A percentile compares a stretch with the other conserved stretches of the same genome.
Evolutionary conservation across 768 basidiomycete species (phyloP).

Genomic region (Suillus subalutaceus): DNA sequence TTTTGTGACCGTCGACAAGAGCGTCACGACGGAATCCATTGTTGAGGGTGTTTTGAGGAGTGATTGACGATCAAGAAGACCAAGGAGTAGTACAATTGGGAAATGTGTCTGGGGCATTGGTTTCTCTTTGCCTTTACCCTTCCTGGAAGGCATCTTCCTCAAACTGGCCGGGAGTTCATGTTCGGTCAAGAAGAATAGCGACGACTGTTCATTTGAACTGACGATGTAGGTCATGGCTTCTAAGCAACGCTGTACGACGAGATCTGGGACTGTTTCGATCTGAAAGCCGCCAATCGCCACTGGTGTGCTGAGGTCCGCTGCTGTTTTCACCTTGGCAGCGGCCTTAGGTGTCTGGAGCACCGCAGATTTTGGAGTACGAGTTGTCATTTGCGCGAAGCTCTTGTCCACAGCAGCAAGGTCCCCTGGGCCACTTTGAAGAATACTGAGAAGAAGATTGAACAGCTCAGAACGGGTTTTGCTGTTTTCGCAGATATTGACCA

Average conservation of each 20-base stretch:
- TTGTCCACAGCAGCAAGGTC: slow-evolving; percentile 92
- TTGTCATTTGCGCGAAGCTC: slow-evolving; percentile 89
- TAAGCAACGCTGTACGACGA: slow-evolving; percentile 92
- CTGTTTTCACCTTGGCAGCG: slow-evolving; percentile 70
- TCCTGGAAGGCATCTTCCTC: slow-evolving; percentile 68
- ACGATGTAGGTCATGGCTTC: slow-evolving; percentile 92
- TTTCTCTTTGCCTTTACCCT: slow-evolving; percentile 96
- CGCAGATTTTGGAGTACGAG: slow-evolving; percentile 61
- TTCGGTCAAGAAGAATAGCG: slow-evolving; percentile 94
- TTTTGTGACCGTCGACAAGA: slow-evolving; percentile 87
- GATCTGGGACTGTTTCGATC: slow-evolving; percentile 85
- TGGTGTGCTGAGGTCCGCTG: slow-evolving; percentile 53
- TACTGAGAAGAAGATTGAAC: slow-evolving; percentile 91
- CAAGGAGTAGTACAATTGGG: slow-evolving; percentile 87
- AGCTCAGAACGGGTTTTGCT: slow-evolving; percentile 87
- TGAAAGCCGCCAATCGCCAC: slow-evolving; percentile 55
- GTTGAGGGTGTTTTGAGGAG: slow-evolving; percentile 87
- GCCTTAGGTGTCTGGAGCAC: slow-evolving; percentile 44
- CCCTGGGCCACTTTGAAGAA: slow-evolving; percentile 93
- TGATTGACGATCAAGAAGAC: slow-evolving; percentile 84
- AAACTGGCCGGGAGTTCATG: slow-evolving; percentile 88
- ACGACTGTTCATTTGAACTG: slow-evolving; percentile 77
- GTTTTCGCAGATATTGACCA: slow-evolving; percentile 97
- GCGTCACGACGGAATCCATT: slow-evolving; percentile 88
- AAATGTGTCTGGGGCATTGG: slow-evolving; percentile 80